Percentiles rank a stretch among this genome's conserved stretches.
Conservation (phyloP, 208 protist species). For the Acanthamoeba castellanii region DNA sequence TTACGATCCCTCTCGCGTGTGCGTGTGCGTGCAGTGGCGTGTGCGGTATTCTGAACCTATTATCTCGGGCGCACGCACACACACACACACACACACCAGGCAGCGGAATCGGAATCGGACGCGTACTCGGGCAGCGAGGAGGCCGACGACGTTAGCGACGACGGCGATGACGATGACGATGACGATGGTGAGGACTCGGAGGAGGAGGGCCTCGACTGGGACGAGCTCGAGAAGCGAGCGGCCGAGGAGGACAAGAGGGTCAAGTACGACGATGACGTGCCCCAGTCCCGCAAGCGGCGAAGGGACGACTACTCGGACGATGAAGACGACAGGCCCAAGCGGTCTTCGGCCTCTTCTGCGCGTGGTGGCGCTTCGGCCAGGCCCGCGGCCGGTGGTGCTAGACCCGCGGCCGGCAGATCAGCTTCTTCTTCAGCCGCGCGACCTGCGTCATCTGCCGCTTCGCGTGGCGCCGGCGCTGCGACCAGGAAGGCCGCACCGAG, state of each 20-base stretch:
- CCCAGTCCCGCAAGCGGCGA: not conserved
- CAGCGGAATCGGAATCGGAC: not conserved
- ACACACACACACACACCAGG: slow-evolving; percentile 89
- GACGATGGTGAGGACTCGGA: slow-evolving; percentile 84
- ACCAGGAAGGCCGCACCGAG: no score
- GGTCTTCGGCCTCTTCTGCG: not conserved
- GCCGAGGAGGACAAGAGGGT: not conserved
- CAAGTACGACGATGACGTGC: not conserved
- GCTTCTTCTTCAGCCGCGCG: no score
- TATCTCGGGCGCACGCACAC: slow-evolving; percentile 88
- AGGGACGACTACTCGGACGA: slow-evolving; percentile 48
- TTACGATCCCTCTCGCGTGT: not conserved
- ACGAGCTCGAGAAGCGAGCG: slow-evolving; percentile 82
- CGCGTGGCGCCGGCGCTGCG: no score
- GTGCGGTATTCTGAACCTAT: no score
- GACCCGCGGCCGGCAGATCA: no score
- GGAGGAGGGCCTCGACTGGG: slow-evolving; percentile 82
- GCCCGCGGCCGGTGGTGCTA: no score
- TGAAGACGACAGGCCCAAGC: not conserved
- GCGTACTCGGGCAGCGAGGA: slow-evolving; percentile 73
- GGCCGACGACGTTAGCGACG: slow-evolving; percentile 71
- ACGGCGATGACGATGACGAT: slow-evolving; percentile 71
- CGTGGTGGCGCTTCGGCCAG: not conserved
- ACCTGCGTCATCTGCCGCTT: no score
- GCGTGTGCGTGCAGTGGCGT: no score